These are phyloP conservation scores for Leccinum truebloodii DNA, from an alignment of 768 basidiomycete species.

Conservation along the genomic window DNA sequence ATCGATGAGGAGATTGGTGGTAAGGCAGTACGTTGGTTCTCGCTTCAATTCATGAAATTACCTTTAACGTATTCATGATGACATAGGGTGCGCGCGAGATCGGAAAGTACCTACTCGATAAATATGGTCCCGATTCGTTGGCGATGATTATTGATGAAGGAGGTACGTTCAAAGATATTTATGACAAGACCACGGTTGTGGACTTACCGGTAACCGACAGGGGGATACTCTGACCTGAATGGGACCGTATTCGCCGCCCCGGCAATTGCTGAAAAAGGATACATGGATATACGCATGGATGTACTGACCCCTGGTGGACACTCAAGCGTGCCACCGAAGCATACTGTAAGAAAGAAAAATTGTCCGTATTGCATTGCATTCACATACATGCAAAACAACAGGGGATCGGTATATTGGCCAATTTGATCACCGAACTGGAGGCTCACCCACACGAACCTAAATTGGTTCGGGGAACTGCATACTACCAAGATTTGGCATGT, in stretches of 20 bases:
- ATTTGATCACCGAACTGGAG: too few species aligned
- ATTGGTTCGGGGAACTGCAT: too few species aligned
- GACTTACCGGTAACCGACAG: not conserved
- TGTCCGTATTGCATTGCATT: not conserved
- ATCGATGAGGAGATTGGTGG: not conserved
- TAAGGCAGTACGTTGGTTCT: not conserved
- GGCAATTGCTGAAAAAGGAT: not conserved
- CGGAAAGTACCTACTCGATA: not conserved
- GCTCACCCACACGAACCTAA: too few species aligned
- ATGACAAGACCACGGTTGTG: not conserved
- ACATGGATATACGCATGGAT: not conserved
- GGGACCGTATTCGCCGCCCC: not conserved
- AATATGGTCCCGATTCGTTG: not conserved
- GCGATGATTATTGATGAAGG: not conserved
- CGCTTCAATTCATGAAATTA: not conserved
- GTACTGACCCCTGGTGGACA: not conserved
- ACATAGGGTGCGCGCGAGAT: not conserved
- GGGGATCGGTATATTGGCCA: too few species aligned
- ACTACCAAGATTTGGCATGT: too few species aligned
- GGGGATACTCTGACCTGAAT: not conserved
- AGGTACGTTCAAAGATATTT: not conserved
- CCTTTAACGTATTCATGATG: not conserved
- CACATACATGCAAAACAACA: too few species aligned
- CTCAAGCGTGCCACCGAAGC: not conserved
- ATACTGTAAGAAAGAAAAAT: not conserved